Evolutionary conservation across 495 filamentous ascomycete species (phyloP), one percentile per base, ranked within the genome.

Genomic region (Talaromyces wortmannii): DNA sequence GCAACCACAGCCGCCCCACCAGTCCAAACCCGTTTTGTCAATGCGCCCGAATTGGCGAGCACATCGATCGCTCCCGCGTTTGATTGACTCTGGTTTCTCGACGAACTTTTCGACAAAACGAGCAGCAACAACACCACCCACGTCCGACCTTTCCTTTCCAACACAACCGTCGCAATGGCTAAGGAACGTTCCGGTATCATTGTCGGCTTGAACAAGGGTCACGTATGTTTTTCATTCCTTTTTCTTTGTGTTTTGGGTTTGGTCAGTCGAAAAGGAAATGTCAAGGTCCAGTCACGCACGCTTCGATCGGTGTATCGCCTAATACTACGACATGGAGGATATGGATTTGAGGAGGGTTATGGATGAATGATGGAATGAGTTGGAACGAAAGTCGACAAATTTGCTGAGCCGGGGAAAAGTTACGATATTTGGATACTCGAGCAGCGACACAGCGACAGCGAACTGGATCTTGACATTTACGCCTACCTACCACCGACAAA

Each of bases 201-300:
- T 75, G 77, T 85, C 69, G 92, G 92, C 68, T 71, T 90, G 67
- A 95, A 97, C 79, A 85, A 83, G 72, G 92, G 92, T 71, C 88
- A 94, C 78, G 90, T 94, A 91, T 68, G 84, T 81, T 51, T 12
- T 29, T 64, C 31, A 36, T 61, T 58, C 57, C 53, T 55, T 58
- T 54, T 50, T 42, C 31, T 31, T 48, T 57, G 52, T 59, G 58
- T 55, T 58, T 55, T 59, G 53, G 32, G 44, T 61, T 57, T 51
- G 49, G 57, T 55, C 44, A 45, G 57, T 31, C 31, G n/a, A 32
- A 36, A 5, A 5, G 8, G 8, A 13, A 40, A 49, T 45, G 50
- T 48, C 12, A 54, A 50, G 42, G 13, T 40, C 36, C 36, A 40
- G 36, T 40, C 36, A 45, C 16, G 42, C 13, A 45, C 42, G 45